Conservation (phyloP, 2,329 filamentous ascomycete genomes). For the Neonectria magnoliae region DNA sequence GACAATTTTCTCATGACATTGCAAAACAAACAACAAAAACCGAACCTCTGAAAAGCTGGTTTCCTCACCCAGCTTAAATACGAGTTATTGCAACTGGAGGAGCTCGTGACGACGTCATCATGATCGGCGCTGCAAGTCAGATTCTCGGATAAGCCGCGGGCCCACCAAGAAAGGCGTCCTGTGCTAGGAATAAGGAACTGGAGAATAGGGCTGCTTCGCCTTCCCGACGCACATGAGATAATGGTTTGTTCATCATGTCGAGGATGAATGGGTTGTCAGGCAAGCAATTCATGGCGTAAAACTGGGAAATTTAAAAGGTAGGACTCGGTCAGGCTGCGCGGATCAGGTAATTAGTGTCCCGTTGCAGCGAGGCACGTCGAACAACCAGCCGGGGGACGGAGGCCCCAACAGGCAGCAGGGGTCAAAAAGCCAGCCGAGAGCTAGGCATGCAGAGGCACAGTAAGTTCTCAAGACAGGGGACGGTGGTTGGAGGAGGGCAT, state of each 20-base stretch:
- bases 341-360: conserved; percentile 3
- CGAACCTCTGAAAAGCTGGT: not conserved
- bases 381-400: conserved; percentile 10
- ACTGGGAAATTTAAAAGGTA: not conserved
- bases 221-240: not conserved
- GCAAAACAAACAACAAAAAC: not conserved
- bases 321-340: not conserved
- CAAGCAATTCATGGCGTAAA: not conserved
- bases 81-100: not conserved
- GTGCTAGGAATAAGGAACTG: not conserved
- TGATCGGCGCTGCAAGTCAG: conserved; percentile 26
- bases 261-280: not conserved
- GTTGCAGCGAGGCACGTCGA: conserved; percentile 13
- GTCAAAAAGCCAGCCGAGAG: conserved; percentile 6
- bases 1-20: not conserved
- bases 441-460: not conserved
- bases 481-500: not conserved
- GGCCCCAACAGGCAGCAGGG: conserved; percentile 9
- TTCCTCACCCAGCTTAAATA: not conserved
- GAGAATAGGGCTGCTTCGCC: conserved; percentile 11
- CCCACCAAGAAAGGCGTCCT: conserved; percentile 1
- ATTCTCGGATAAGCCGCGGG: conserved; percentile 5
- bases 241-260: not conserved
- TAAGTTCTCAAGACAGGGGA: not conserved
- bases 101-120: conserved; percentile 18